Base-by-base conservation (phyloP, 495 filamentous ascomycete species). In the Halenospora varia region DNA sequence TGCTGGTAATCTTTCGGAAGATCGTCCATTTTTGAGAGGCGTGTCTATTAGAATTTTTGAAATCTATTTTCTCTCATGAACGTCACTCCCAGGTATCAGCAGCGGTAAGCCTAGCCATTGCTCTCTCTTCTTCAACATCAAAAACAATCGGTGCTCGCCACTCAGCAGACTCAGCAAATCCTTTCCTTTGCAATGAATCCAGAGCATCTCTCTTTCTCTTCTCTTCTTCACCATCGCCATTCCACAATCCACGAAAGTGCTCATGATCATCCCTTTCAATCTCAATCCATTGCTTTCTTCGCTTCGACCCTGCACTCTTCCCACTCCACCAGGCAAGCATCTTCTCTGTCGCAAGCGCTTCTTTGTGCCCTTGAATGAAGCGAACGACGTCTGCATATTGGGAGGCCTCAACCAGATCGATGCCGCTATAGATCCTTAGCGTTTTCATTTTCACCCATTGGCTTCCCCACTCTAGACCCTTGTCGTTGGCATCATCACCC, bases 391-490 rank as follows among this genome's bases (percentile, higher is more conserved):
- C 48, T 9, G 3, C 2, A 23, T 48, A 51, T 10, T 25, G 35
- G 10, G 56, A 57, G 1, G 53, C 52, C 26, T 35, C 51, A 19
- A 1, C 9, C 2, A 66, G 53, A 2, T 22, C 9, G 17, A 52
- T 22, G 2, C 48, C 61, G 22, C 39, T 55, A 24, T 25, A 18
- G 3, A 63, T 17, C n/a, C 35, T 25, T 0, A 66, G 26, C 1
- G 24, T 57, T 3, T 17, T 23, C 4, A 67, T 25, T 46, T 57
- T 61, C 3, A 50, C 22, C 61, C 61, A 67, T 22, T 57, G 44
- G 18, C 3, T n/a, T 10, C 25, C 25, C 64, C 64, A 67, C 15
- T 67, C 62, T 0, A 67, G 22, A n/a, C 64, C 64, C 0, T 13
- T 11, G 3, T 26, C 52, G 17, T 47, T 25, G 13, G 18, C 39